Evolutionary conservation across 2,329 filamentous ascomycete species (phyloP).

Genomic region (Lasiodiplodia sp.): DNA sequence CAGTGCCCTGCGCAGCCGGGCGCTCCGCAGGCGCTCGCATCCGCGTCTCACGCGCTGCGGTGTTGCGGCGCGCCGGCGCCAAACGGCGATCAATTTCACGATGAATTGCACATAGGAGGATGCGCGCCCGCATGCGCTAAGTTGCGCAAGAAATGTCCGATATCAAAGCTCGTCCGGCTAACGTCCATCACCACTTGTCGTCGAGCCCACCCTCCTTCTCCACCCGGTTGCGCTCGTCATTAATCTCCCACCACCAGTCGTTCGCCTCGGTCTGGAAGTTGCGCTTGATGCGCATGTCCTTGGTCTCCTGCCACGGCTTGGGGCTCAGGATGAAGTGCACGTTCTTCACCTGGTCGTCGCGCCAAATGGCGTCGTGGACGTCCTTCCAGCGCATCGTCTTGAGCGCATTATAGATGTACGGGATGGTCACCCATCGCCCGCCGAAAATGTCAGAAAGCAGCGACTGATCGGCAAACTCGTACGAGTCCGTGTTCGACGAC

Average conservation of each 20-base stretch:
- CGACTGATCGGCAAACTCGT: slow-evolving; percentile 68
- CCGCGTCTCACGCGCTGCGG: background rate
- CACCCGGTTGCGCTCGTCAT: slow-evolving; percentile 55
- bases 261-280: slow-evolving; percentile 50
- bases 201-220: slow-evolving; percentile 58
- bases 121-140: slow-evolving; percentile 25
- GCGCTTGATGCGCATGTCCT: slow-evolving; percentile 44
- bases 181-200: slow-evolving; percentile 57
- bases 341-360: slow-evolving; percentile 67
- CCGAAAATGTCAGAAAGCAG: slow-evolving; percentile 65
- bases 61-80: slow-evolving; percentile 16
- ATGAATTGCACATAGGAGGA: slow-evolving; percentile 27
- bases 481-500: slow-evolving; percentile 54
- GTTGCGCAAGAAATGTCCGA: slow-evolving; percentile 11
- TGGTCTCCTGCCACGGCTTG: slow-evolving; percentile 69
- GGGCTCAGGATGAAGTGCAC: slow-evolving; percentile 68
- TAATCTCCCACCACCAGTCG: slow-evolving; percentile 65
- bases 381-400: slow-evolving; percentile 65
- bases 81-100: slow-evolving; percentile 27
- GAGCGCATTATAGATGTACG: slow-evolving; percentile 68
- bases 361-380: slow-evolving; percentile 67
- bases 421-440: slow-evolving; percentile 65
- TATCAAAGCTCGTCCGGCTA: slow-evolving; percentile 18
- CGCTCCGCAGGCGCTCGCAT: background rate
- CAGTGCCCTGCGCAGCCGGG: background rate